Conservation (phyloP, 768 basidiomycete genomes). For the Suillus placidus region DNA sequence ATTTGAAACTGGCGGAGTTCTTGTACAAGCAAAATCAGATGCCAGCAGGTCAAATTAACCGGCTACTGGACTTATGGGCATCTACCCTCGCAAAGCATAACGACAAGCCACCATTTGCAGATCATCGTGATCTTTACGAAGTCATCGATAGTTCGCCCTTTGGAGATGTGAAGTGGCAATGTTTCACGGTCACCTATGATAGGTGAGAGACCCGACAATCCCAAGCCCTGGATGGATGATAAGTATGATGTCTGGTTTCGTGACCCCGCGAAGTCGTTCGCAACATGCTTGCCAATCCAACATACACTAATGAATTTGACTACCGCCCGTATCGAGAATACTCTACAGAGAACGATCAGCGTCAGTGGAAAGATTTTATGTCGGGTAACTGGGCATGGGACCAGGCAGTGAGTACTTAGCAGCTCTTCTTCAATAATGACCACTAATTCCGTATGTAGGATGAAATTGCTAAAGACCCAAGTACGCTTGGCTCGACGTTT, state of each 20-base stretch:
- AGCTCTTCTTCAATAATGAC: too few relatives aligned
- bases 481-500: too few relatives aligned
- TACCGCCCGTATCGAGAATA: constrained; percentile 20
- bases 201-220: constrained; percentile 20
- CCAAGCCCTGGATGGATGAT: constrained; percentile 30
- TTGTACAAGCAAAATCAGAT: too few relatives aligned
- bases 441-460: too few relatives aligned
- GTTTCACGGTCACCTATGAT: constrained; percentile 22
- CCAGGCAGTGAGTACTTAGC: constrained; percentile 35
- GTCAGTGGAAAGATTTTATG: constrained; percentile 23
- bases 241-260: constrained; percentile 33
- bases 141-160: constrained; percentile 30
- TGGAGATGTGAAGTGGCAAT: constrained; percentile 35
- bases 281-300: constrained; percentile 26
- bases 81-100: too few relatives aligned
- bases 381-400: constrained; percentile 35
- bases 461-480: too few relatives aligned
- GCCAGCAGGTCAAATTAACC: too few relatives aligned
- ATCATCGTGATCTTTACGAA: constrained; percentile 23
- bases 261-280: constrained; percentile 20
- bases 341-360: constrained; percentile 8
- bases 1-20: too few relatives aligned
- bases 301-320: constrained; percentile 25
- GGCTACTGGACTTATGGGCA: too few relatives aligned
- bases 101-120: too few relatives aligned